These are phyloP conservation scores for Annulohypoxylon maeteangense DNA, from an alignment of 495 filamentous ascomycete species.

Conservation along the genomic window DNA sequence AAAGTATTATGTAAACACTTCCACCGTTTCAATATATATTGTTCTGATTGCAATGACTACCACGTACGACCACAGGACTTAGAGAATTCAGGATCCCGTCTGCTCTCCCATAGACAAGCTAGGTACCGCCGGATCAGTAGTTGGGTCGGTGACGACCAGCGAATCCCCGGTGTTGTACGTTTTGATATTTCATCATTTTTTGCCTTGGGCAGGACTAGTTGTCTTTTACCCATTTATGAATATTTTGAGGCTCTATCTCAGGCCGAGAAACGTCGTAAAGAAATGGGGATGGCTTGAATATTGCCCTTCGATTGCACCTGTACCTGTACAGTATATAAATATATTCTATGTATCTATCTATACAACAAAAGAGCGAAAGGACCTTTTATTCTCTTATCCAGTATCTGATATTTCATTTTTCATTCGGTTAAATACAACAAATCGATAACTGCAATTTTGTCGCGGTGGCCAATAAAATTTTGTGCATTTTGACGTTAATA, in stretches of 20 bases:
- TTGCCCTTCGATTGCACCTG: too few relatives aligned
- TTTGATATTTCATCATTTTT: constrained; percentile 17
- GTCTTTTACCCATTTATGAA: not conserved
- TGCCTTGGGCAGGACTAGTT: not conserved
- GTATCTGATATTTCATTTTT: too few relatives aligned
- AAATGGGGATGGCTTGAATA: too few relatives aligned
- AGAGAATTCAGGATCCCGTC: constrained; percentile 61
- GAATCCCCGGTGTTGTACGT: constrained; percentile 59
- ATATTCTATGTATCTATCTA: too few relatives aligned
- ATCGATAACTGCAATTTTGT: constrained; percentile 1
- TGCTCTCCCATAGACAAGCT: constrained; percentile 59
- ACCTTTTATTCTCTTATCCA: too few relatives aligned
- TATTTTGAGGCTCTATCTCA: too few relatives aligned
- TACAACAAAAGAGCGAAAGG: too few relatives aligned
- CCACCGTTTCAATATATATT: not conserved
- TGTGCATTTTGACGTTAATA: constrained; percentile 17
- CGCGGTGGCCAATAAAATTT: constrained; percentile 9
- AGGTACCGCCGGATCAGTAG: constrained; percentile 54
- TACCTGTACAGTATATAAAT: too few relatives aligned
- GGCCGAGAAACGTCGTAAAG: too few relatives aligned
- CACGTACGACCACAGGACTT: constrained; percentile 58
- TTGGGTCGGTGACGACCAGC: constrained; percentile 62
- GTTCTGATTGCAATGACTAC: not conserved
- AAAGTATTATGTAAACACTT: not conserved
- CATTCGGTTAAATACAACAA: not conserved